Evolutionary conservation across 2,329 filamentous ascomycete genomes (phyloP), one percentile per base, ranked within the genome.

Genomic region (Catunica adiposa): DNA sequence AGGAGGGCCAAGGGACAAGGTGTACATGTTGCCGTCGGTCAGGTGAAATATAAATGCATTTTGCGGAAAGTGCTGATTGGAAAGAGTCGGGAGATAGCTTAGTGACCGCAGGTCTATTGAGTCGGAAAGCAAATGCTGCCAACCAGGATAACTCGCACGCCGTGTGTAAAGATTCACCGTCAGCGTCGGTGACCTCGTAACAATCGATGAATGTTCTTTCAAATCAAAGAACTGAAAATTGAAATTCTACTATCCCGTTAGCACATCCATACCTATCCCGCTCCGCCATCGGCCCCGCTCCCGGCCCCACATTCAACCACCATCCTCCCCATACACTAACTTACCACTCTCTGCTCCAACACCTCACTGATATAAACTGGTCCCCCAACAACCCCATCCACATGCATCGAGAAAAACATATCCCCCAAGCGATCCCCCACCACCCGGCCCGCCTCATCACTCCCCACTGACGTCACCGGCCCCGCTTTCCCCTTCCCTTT

Each of bases 361-460:
- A 84, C 74, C 69, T 97, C 90, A 64, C 89, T 95, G 62, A 95
- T 79, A 66, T 96, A 96, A n/a, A 96, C 70, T 0, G 90, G 89
- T 15, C 87, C 82, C 50, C 87, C 82, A 50, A 75, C 68, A 53
- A 80, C 69, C 2, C 70, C 77, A 1, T 78, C 71, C 17, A 46
- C 44, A 66, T 96, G 89, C 53, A 96, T 66, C 2, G 87, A 86
- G 67, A 94, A 92, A 74, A 94, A 96, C 15, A 83, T 82, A 68
- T 96, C 85, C n/a, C 83, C 87, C 26, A 85, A 79, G 6, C 86
- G 77, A 61, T 82, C 76, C 66, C 92, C 85, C 34, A 82, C 78
- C 7, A 84, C 79, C 62, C 82, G 76, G 65, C 89, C 83, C 54
- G 92, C 70, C 63, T 79, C 81, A 65, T 79, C 78, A 9, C 14